Base-by-base conservation (phyloP, 352 stramenopile species). In the Pythium biforme region DNA sequence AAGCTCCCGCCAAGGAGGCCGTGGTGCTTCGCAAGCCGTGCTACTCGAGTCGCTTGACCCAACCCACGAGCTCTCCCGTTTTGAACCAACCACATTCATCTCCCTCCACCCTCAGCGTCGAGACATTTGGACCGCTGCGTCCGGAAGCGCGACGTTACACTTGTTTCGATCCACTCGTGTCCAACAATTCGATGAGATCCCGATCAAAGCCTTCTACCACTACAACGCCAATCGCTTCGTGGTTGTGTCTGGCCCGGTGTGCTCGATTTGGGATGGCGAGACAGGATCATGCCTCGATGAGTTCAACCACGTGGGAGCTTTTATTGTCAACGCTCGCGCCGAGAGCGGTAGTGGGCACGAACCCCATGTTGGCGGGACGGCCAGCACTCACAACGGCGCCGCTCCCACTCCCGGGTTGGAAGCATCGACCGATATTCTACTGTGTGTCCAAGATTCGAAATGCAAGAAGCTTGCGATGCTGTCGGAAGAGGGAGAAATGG, bases 231-330 rank as follows among this genome's bases (percentile, higher is more conserved):
- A 92, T 51, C 73, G 79, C 31, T 92, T 92, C 43, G 55, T 90
- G 8, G 81, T 89, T 5, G 70, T 92, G 2, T 71, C 71, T 5
- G 79, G 79, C 1, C 76, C 81, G 0, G 59, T 84, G 25, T 89
- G 82, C 53, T 90, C 79, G 50, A 69, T 92, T 57, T 92, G 83
- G 83, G 81, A 92, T 46, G 83, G 81, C 11, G 73, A 78, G 37
- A 85, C 69, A 0, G 83, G 83, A 0, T 54, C 64, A 11, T 87
- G 78, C 33, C 49, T 76, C 0, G 73, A 89, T 17, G 83, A 92
- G 49, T 88, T 88, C 34, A 76, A 68, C 3, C 65, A 85, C 25
- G 69, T 90, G 4, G 77, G 75, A 1, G 74, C 19, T 39, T 49
- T 2, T 25, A 53, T 53, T 40, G 33, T 34, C 45, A 17, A 22